A percentile compares a stretch with the other conserved stretches of the same genome.
phyloP scores from a whole-genome alignment of 176 grass and related monocot species.

The Melocanna baccifera region DNA sequence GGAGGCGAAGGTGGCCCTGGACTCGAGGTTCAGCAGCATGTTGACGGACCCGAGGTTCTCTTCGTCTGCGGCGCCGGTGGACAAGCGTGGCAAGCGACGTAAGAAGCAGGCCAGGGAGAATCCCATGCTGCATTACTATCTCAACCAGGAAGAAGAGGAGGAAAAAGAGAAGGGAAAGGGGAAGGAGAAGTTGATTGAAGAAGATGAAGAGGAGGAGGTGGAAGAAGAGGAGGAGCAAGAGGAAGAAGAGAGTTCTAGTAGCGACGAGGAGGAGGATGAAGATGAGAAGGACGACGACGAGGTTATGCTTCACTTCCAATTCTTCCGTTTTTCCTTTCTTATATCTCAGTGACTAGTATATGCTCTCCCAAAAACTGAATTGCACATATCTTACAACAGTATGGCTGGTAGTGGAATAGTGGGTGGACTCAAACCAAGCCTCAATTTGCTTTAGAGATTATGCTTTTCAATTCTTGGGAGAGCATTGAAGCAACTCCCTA shows the following conservation, averaged over 20 bases:
- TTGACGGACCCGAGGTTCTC: slow-evolving; percentile 65
- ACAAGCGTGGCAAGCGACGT: slow-evolving; percentile 66
- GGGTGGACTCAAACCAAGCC: neutral
- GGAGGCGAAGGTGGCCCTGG: slow-evolving; percentile 70
- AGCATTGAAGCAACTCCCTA: neutral
- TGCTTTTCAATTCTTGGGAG: neutral
- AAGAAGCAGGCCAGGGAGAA: slow-evolving; percentile 45
- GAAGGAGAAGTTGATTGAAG: neutral
- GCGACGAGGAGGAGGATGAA: slow-evolving; percentile 44
- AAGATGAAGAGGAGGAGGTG: slow-evolving; percentile 26
- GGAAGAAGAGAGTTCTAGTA: slow-evolving; percentile 49
- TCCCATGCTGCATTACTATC: slow-evolving; percentile 72
- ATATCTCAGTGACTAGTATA: neutral
- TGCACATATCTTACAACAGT: no score
- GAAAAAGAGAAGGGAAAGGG: slow-evolving; percentile 2
- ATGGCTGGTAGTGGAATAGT: no score
- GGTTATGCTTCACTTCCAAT: slow-evolving; percentile 33
- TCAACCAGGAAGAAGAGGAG: slow-evolving; percentile 51
- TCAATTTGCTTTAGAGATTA: neutral
- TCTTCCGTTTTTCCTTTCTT: neutral
- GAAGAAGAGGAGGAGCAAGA: slow-evolving; percentile 33
- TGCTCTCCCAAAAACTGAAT: neutral
- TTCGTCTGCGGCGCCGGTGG: slow-evolving; percentile 49
- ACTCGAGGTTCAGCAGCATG: slow-evolving; percentile 71
- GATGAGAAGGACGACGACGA: slow-evolving; percentile 47